These are phyloP conservation scores for Paradendryphiella salina DNA, from an alignment of 2,329 filamentous ascomycete species.

Conservation along the genomic window DNA sequence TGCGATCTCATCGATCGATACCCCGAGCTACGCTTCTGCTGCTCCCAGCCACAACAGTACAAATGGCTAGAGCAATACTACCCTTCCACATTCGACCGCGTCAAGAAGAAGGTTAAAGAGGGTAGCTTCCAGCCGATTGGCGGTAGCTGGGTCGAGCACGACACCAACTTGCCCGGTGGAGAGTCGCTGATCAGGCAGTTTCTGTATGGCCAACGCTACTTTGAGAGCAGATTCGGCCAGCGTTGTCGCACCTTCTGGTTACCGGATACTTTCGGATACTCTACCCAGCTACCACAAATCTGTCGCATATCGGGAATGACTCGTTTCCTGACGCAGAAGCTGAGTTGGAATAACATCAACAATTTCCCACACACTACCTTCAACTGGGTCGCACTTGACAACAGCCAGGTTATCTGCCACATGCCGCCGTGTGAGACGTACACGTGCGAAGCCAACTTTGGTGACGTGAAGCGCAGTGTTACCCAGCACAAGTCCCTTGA, in stretches of 20 bases:
- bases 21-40: constrained; percentile 88
- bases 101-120: constrained; percentile 87
- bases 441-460: constrained; percentile 91
- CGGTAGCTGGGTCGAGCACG: constrained; percentile 98
- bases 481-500: constrained; percentile 95
- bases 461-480: constrained; percentile 87
- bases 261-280: constrained; percentile 97
- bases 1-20: constrained; percentile 95
- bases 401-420: constrained; percentile 94
- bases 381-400: constrained; percentile 96
- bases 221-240: constrained; percentile 87
- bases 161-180: constrained; percentile 95
- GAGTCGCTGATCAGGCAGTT: constrained; percentile 95
- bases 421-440: constrained; percentile 97
- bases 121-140: constrained; percentile 93
- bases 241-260: constrained; percentile 94
- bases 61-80: constrained; percentile 95
- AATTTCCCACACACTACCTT: constrained; percentile 98
- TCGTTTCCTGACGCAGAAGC: constrained; percentile 95
- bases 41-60: constrained; percentile 94
- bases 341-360: constrained; percentile 99
- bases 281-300: constrained; percentile 88
- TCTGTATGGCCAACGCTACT: constrained; percentile 91
- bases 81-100: constrained; percentile 83
- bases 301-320: constrained; percentile 95